These are phyloP conservation scores for Lactarius pseudohatsudake DNA, from an alignment of 768 basidiomycete species.

Conservation along the genomic window DNA sequence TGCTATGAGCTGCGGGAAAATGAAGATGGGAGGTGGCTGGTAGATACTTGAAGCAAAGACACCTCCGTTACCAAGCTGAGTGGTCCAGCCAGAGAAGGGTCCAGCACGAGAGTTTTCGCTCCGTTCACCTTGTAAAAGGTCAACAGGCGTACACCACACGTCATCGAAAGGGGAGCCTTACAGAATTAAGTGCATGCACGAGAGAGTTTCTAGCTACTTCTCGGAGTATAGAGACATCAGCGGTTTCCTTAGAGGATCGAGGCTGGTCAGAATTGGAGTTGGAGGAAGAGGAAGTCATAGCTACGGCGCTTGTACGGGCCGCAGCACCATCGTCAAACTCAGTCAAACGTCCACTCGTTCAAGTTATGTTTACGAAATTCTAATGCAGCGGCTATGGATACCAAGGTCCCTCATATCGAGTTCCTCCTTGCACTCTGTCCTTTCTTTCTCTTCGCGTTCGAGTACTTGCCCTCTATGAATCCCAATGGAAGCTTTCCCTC, in stretches of 20 bases:
- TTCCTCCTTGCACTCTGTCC: conserved; percentile 78
- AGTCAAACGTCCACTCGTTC: no score
- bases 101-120: conserved; percentile 94
- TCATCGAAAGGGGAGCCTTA: conserved; percentile 31
- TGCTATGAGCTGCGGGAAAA: neutral
- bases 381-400: neutral
- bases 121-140: conserved; percentile 67
- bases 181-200: conserved; percentile 84
- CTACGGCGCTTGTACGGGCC: conserved; percentile 8
- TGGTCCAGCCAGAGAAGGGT: conserved; percentile 83
- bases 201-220: conserved; percentile 80
- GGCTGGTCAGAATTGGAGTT: conserved; percentile 35
- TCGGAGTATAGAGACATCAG: conserved; percentile 67
- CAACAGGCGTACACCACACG: neutral
- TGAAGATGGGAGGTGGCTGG: neutral
- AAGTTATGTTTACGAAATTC: neutral
- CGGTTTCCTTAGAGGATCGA: conserved; percentile 39
- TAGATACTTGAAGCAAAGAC: conserved; percentile 78
- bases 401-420: conserved; percentile 46
- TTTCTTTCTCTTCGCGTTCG: conserved; percentile 50
- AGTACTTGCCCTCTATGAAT: conserved; percentile 58
- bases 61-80: conserved; percentile 95
- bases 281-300: conserved; percentile 31
- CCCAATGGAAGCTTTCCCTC: conserved; percentile 83
- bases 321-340: neutral